phyloP scores from a whole-genome alignment of 208 protist genomes.

The Borovskyia barvae region DNA sequence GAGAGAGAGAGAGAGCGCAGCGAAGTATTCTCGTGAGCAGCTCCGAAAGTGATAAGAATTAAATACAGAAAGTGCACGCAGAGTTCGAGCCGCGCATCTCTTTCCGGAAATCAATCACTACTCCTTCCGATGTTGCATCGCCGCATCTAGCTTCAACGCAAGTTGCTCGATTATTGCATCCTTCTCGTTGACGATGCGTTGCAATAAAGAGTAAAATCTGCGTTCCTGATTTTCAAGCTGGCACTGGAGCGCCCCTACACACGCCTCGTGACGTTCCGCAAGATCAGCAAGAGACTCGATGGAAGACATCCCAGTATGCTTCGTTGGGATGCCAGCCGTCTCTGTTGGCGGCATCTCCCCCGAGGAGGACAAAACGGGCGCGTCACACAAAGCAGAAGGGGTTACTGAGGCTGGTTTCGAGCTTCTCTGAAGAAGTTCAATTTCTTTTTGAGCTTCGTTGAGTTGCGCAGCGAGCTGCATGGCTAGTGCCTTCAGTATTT shows the following conservation, averaged over 20 bases:
- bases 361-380: not conserved
- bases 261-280: constrained; percentile 13
- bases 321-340: not conserved
- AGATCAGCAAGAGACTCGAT: no score
- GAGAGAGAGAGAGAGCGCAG: not conserved
- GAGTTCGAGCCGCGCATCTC: not conserved
- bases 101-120: not conserved
- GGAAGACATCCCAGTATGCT: no score
- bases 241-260: not conserved
- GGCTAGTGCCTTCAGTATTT: constrained; percentile 29
- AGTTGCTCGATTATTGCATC: constrained; percentile 4
- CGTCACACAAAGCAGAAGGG: no score
- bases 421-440: constrained; percentile 1
- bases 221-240: not conserved
- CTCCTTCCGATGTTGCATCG: no score
- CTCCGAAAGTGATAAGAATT: not conserved
- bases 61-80: no score
- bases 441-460: constrained; percentile 16
- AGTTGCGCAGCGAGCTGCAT: constrained; percentile 26
- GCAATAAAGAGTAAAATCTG: constrained; percentile 7
- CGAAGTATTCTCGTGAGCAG: not conserved
- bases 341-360: not conserved
- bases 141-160: not conserved
- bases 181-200: not conserved
- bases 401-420: no score